Conservation (phyloP, 225 moss, liverwort and hornwort genomes). For the Marchantia polymorpha region DNA sequence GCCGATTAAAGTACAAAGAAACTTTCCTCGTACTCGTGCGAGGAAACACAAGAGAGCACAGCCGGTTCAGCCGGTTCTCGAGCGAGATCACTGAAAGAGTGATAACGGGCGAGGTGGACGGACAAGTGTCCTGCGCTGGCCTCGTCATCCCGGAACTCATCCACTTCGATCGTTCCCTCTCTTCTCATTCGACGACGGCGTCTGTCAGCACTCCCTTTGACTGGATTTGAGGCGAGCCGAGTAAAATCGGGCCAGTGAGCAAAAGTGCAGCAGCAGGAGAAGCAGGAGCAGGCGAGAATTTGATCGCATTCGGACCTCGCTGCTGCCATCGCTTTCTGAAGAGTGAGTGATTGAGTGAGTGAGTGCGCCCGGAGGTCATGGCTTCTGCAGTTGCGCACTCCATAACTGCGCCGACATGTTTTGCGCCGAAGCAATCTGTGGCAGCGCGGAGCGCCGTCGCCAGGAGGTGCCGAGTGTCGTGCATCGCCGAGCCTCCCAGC, state of each 20-base stretch:
- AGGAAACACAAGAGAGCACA: no score
- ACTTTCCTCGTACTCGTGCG: no score
- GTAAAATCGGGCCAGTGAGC: background rate
- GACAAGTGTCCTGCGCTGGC: no score
- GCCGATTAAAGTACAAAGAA: no score
- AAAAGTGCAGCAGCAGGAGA: no score
- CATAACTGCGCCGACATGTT: slow-evolving; percentile 29
- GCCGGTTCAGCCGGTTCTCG: no score
- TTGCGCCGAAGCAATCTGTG: slow-evolving; percentile 17
- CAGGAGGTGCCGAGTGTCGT: slow-evolving; percentile 46
- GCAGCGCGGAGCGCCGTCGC: slow-evolving; percentile 15
- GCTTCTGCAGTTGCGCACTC: slow-evolving; percentile 33
- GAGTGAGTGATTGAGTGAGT: background rate
- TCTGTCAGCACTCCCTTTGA: background rate
- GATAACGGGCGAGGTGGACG: no score
- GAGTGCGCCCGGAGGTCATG: slow-evolving; percentile 10
- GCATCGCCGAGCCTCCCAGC: slow-evolving; percentile 72
- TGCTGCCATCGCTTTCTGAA: background rate
- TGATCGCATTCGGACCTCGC: background rate
- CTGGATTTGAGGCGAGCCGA: background rate
- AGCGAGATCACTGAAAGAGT: no score
- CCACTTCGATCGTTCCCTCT: slow-evolving; percentile 1
- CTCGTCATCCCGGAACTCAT: background rate
- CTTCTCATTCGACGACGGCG: background rate
- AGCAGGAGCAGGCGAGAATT: no score